These are phyloP conservation scores for Russula foetens DNA, from an alignment of 768 basidiomycete genomes.

Conservation along the genomic window DNA sequence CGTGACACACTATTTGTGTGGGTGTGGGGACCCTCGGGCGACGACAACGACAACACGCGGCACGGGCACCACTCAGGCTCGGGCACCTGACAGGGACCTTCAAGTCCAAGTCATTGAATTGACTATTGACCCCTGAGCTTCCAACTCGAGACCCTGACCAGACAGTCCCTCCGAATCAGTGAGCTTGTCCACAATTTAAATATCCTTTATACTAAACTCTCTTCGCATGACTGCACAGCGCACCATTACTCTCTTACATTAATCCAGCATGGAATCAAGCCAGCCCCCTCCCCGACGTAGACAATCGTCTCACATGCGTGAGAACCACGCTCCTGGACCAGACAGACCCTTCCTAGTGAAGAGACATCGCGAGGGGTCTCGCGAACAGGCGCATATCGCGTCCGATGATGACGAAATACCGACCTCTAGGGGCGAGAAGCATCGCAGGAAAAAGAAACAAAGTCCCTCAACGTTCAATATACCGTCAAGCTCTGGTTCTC, in stretches of 20 bases:
- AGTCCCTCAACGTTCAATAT: background rate
- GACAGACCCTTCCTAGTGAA: constrained; percentile 10
- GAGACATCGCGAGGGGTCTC: constrained; percentile 10
- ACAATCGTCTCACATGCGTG: constrained; percentile 6
- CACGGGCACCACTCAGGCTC: no score
- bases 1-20: no score
- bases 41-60: no score
- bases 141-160: no score
- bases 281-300: background rate
- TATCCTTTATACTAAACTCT: background rate
- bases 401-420: constrained; percentile 16
- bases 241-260: background rate
- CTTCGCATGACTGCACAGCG: background rate
- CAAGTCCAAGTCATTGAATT: no score
- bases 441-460: constrained; percentile 15
- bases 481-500: background rate
- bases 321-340: background rate
- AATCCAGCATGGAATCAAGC: constrained; percentile 6
- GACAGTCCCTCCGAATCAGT: background rate
- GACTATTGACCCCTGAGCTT: no score
- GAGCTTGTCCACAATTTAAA: background rate
- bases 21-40: no score
- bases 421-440: constrained; percentile 2
- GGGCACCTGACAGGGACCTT: no score
- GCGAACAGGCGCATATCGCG: background rate